These are phyloP conservation scores for Taxawa tesnikishii DNA, from an alignment of 2,329 filamentous ascomycete genomes.

Conservation along the genomic window DNA sequence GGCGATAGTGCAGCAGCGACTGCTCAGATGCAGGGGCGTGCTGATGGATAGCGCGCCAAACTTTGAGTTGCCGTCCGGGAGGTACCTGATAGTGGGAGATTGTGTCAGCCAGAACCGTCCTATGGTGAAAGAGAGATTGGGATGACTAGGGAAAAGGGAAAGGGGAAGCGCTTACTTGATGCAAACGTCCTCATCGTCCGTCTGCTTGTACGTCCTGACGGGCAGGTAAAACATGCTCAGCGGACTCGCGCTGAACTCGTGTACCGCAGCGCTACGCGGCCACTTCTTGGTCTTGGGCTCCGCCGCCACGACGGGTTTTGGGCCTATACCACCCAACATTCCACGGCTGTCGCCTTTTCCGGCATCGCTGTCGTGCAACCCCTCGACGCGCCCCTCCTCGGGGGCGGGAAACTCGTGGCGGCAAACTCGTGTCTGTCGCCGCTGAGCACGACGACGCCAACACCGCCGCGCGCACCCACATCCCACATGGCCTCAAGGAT, in stretches of 20 bases:
- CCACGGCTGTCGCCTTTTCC: conserved; percentile 1
- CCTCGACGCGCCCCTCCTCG: conserved; percentile 34
- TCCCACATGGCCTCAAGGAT: conserved; percentile 92
- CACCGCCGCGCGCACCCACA: conserved; percentile 52
- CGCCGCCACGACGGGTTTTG: no score
- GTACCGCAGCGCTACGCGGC: conserved; percentile 53
- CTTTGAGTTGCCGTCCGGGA: conserved; percentile 78
- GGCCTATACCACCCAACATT: no score
- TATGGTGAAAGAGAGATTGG: background rate
- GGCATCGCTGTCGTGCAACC: conserved; percentile 14
- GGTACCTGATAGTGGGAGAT: conserved; percentile 43
- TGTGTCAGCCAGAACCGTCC: background rate
- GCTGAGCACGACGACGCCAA: conserved; percentile 73
- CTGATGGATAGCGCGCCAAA: conserved; percentile 76
- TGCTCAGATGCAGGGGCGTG: conserved; percentile 50
- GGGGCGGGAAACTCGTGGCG: conserved; percentile 60
- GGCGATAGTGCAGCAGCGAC: conserved; percentile 64
- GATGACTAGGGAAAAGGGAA: background rate
- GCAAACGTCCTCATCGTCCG: conserved; percentile 68
- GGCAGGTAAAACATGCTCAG: conserved; percentile 91
- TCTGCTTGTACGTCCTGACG: conserved; percentile 68
- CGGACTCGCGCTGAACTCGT: conserved; percentile 87
- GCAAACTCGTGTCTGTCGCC: conserved; percentile 97
- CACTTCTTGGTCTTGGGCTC: conserved; percentile 26
- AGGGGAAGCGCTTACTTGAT: conserved; percentile 54